These are phyloP conservation scores for Kickxella alabastrina DNA, from an alignment of 192 early-diverging fungal species.

Conservation along the genomic window DNA sequence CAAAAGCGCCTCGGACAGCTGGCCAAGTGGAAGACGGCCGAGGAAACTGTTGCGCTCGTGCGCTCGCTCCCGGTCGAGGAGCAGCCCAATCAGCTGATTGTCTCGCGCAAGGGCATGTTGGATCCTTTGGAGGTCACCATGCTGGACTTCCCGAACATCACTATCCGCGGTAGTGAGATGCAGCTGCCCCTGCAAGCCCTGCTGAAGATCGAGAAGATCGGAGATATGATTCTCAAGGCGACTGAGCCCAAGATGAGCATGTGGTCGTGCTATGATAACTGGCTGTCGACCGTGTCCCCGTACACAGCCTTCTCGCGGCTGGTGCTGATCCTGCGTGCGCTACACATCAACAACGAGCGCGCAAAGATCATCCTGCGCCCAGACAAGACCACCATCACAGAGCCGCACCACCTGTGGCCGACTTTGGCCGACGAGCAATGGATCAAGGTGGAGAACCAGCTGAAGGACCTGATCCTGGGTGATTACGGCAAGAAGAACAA, in stretches of 20 bases:
- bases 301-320: constrained; percentile 98
- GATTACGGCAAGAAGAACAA: constrained; percentile 99
- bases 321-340: constrained; percentile 90
- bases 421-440: constrained; percentile 95
- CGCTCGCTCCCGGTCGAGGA: constrained; percentile 98
- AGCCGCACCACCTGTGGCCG: constrained; percentile 98
- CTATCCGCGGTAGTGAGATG: constrained; percentile 96
- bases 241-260: constrained; percentile 96
- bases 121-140: constrained; percentile 90
- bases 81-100: constrained; percentile 99
- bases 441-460: constrained; percentile 88
- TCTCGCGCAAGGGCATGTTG: constrained; percentile 98
- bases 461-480: constrained; percentile 96
- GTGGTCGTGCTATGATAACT: constrained; percentile 93
- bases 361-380: constrained; percentile 95
- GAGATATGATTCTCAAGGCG: constrained; percentile 96
- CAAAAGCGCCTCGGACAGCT: constrained; percentile 99
- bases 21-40: constrained; percentile 99
- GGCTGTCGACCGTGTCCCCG: constrained; percentile 89
- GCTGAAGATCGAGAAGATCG: constrained; percentile 98
- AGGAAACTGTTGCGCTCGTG: constrained; percentile 99
- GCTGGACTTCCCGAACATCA: constrained; percentile 98
- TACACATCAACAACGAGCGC: constrained; percentile 98
- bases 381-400: constrained; percentile 88
- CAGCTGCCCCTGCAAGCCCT: constrained; percentile 98